A percentile compares a stretch with the other conserved stretches of the same genome.
These are phyloP conservation scores for Agrocybe pediades DNA, from an alignment of 768 basidiomycete genomes.

Conservation along the genomic window DNA sequence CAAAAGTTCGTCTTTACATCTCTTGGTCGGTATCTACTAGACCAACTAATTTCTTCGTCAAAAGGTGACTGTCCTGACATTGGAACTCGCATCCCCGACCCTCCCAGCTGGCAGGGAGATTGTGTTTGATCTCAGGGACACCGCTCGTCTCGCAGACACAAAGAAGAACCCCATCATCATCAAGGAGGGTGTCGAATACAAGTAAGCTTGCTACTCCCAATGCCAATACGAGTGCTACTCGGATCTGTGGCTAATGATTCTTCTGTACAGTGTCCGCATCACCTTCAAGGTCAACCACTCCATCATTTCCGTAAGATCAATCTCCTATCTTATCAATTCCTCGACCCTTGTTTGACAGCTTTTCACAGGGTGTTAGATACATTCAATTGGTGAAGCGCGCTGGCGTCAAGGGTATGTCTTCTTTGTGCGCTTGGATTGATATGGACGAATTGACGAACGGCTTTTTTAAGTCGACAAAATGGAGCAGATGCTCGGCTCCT, in stretches of 20 bases:
- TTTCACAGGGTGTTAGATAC: constrained; percentile 72
- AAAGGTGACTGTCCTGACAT: constrained; percentile 74
- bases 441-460: constrained; percentile 1
- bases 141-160: constrained; percentile 44
- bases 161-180: constrained; percentile 81
- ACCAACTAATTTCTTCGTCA: not conserved
- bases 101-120: constrained; percentile 65
- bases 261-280: constrained; percentile 64
- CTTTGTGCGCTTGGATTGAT: not conserved
- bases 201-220: constrained; percentile 46
- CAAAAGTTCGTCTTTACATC: constrained; percentile 55
- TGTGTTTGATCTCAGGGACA: constrained; percentile 63
- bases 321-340: constrained; percentile 12
- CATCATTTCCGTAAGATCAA: constrained; percentile 70
- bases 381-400: constrained; percentile 86
- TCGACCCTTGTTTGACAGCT: constrained; percentile 1
- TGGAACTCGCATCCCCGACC: constrained; percentile 80
- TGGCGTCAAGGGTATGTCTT: constrained; percentile 63
- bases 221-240: no score
- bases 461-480: constrained; percentile 76
- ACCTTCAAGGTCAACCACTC: constrained; percentile 87
- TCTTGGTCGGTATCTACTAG: constrained; percentile 19
- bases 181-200: constrained; percentile 89
- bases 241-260: not conserved
- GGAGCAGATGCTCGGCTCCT: constrained; percentile 95